Evolutionary conservation across 106 monocot species (phyloP).

Genomic region (Narthecium ossifragum): DNA sequence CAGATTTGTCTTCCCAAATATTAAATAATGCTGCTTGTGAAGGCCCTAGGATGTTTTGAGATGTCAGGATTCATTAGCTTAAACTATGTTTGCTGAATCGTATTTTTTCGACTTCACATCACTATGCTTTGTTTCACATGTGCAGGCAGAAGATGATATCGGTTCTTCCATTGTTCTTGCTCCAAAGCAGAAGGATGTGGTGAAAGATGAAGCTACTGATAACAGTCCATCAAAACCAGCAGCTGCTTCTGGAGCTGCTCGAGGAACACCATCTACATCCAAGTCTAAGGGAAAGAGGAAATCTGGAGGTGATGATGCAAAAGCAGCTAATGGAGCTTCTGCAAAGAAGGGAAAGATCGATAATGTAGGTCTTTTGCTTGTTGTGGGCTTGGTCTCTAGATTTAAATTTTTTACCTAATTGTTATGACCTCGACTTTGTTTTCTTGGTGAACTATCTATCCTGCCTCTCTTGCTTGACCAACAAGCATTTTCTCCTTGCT

Average conservation of each 20-base stretch:
- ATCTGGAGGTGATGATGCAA: slow-evolving; percentile 60
- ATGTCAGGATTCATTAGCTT: too few relatives aligned
- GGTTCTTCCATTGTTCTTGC: slow-evolving; percentile 73
- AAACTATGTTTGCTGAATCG: too few relatives aligned
- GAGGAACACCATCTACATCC: slow-evolving; percentile 53
- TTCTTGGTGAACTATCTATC: slow-evolving; percentile 1
- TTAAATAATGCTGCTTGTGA: too few relatives aligned
- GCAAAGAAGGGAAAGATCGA: slow-evolving; percentile 68
- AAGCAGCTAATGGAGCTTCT: slow-evolving; percentile 29
- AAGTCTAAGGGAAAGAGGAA: slow-evolving; percentile 90
- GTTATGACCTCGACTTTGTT: neutral
- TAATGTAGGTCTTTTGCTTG: slow-evolving; percentile 19
- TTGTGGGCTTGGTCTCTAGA: neutral
- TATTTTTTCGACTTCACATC: slow-evolving; percentile 5
- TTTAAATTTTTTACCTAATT: neutral
- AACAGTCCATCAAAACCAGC: slow-evolving; percentile 57
- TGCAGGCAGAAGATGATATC: slow-evolving; percentile 79
- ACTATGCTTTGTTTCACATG: slow-evolving; percentile 1
- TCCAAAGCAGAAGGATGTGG: slow-evolving; percentile 73
- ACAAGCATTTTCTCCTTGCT: neutral
- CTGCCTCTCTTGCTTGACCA: neutral
- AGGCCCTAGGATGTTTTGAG: too few relatives aligned
- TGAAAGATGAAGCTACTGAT: slow-evolving; percentile 76
- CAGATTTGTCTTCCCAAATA: too few relatives aligned
- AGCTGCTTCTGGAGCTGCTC: slow-evolving; percentile 35